A percentile compares a stretch with the other conserved stretches of the same genome.
phyloP scores from a whole-genome alignment of 163 green algal species.

The Chloromonas sp. region DNA sequence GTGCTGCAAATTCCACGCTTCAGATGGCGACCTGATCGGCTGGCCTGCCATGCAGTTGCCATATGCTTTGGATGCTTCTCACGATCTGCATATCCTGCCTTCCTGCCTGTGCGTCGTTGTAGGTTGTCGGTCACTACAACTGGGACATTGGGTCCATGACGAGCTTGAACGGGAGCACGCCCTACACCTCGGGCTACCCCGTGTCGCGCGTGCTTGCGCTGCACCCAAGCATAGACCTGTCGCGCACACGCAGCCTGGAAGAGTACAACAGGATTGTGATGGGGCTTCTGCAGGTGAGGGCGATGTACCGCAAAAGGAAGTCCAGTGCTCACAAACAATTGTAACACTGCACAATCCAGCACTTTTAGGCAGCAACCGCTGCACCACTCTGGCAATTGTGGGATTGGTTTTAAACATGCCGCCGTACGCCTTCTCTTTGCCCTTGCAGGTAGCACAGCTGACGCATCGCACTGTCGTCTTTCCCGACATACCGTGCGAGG shows the following conservation, averaged over 20 bases:
- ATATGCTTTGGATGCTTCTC: neutral
- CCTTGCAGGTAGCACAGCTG: neutral
- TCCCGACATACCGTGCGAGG: neutral
- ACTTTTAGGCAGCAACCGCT: too few species aligned
- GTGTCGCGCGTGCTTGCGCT: neutral
- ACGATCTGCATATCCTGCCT: neutral
- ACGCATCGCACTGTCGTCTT: neutral
- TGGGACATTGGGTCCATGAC: neutral
- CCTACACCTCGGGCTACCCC: neutral
- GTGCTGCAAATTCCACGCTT: neutral
- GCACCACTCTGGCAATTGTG: neutral
- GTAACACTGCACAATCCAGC: too few species aligned
- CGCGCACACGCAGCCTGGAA: neutral
- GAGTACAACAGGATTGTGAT: neutral
- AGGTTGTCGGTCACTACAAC: neutral
- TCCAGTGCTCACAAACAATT: too few species aligned
- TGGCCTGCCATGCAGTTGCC: neutral
- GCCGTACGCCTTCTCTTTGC: neutral
- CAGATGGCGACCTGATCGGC: neutral
- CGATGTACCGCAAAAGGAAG: neutral
- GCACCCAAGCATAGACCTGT: neutral
- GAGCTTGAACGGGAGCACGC: neutral
- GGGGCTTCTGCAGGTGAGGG: slow-evolving; percentile 2
- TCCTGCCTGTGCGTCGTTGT: too few species aligned
- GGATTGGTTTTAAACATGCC: neutral